Evolutionary conservation across 2,329 filamentous ascomycete genomes (phyloP).

Genomic region (Fusarium sp.): DNA sequence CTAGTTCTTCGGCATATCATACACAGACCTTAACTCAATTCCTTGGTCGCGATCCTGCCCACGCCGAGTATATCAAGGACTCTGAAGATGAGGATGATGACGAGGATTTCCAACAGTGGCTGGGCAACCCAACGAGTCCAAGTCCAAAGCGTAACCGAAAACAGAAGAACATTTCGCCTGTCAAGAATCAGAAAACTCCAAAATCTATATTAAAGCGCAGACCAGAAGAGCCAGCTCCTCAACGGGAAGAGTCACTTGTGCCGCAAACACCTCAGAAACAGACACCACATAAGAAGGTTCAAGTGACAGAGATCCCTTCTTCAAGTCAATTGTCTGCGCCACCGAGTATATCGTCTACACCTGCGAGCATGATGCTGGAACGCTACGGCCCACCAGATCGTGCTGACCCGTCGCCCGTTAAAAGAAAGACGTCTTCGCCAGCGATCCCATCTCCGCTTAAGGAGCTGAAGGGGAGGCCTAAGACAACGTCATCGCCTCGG

Average conservation of each 20-base stretch:
- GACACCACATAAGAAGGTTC: constrained; percentile 53
- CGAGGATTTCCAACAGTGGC: constrained; percentile 52
- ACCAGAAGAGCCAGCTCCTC: constrained; percentile 4
- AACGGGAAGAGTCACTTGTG: constrained; percentile 52
- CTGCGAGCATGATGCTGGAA: constrained; percentile 56
- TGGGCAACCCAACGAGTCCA: constrained; percentile 47
- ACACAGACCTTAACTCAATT: constrained; percentile 60
- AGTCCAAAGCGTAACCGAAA: constrained; percentile 38
- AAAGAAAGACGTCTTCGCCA: constrained; percentile 50
- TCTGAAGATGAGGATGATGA: constrained; percentile 55
- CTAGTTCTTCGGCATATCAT: constrained; percentile 53
- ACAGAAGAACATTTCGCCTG: constrained; percentile 16
- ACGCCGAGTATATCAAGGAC: constrained; percentile 50
- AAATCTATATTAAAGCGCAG: constrained; percentile 35
- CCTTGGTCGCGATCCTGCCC: constrained; percentile 40
- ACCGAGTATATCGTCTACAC: constrained; percentile 55
- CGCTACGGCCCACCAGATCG: constrained; percentile 54
- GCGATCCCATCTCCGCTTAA: constrained; percentile 40
- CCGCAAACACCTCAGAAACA: constrained; percentile 59
- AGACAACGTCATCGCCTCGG: constrained; percentile 35
- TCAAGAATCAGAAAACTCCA: constrained; percentile 31
- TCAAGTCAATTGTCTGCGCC: constrained; percentile 56
- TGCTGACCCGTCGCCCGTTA: constrained; percentile 54
- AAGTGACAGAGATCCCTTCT: constrained; percentile 58
- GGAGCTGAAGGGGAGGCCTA: constrained; percentile 39